phyloP scores from a whole-genome alignment of 1,284 basidiomycete species.

The Clitocybe nebularis region DNA sequence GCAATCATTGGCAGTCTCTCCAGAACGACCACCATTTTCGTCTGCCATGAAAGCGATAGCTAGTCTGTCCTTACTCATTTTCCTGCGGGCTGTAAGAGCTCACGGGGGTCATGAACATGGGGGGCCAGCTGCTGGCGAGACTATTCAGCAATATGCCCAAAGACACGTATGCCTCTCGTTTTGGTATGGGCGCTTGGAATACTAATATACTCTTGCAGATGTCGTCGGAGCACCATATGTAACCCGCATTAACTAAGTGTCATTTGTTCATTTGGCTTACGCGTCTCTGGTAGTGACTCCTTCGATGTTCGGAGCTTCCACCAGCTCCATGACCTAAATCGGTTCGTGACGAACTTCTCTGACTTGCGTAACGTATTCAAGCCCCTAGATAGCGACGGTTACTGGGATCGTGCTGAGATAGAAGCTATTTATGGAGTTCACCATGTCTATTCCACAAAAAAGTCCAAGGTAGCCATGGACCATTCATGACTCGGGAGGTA shows the following conservation, averaged over 20 bases:
- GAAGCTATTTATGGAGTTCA: constrained; percentile 94
- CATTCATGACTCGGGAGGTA: neutral
- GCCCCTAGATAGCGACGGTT: constrained; percentile 48
- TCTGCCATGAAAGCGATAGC: constrained; percentile 33
- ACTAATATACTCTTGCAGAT: constrained; percentile 47
- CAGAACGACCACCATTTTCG: neutral
- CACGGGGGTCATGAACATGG: constrained; percentile 42
- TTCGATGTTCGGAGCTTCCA: constrained; percentile 82
- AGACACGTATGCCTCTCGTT: constrained; percentile 46
- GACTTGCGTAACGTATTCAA: neutral
- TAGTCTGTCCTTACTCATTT: constrained; percentile 32
- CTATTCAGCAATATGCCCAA: constrained; percentile 54
- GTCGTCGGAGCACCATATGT: constrained; percentile 86
- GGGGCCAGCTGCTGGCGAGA: constrained; percentile 40
- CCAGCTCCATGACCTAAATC: constrained; percentile 88
- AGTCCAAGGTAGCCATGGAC: constrained; percentile 60
- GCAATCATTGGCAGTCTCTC: neutral
- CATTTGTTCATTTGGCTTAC: neutral
- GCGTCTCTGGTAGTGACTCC: constrained; percentile 50
- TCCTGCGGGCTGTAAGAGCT: constrained; percentile 27
- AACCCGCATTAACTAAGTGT: constrained; percentile 7
- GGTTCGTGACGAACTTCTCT: constrained; percentile 37
- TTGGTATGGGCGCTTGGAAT: constrained; percentile 1
- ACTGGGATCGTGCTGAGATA: constrained; percentile 79
- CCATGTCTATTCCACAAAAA: constrained; percentile 88